Conservation (phyloP, 805 yeast species). For the Kuraishia borneana region DNA sequence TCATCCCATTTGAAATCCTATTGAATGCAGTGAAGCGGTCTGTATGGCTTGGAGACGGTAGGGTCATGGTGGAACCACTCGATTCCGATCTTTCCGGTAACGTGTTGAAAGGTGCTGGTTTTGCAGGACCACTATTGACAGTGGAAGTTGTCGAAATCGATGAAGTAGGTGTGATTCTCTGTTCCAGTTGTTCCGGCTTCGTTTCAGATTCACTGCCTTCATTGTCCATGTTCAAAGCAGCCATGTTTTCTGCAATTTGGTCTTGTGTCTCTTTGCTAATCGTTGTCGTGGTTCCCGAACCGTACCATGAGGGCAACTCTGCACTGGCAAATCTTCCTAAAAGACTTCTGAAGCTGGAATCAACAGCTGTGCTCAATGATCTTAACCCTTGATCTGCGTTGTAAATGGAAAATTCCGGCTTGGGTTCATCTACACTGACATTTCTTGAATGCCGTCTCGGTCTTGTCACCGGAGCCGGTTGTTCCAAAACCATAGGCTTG, state of each 20-base stretch:
- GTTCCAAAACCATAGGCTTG: conserved; percentile 1
- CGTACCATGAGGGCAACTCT: conserved; percentile 3
- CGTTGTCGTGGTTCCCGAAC: conserved; percentile 1
- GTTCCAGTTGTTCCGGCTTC: conserved; percentile 4
- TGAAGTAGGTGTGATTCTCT: conserved; percentile 17
- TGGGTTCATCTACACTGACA: not conserved
- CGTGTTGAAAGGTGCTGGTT: conserved; percentile 1
- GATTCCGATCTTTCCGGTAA: conserved; percentile 3
- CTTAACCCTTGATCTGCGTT: conserved; percentile 24
- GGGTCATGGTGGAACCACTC: not conserved
- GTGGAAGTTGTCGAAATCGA: conserved; percentile 14
- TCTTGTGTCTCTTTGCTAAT: conserved; percentile 1
- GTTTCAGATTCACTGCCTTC: conserved; percentile 1
- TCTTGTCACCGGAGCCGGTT: not conserved
- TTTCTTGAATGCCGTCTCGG: not conserved
- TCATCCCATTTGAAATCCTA: conserved; percentile 19
- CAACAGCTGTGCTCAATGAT: conserved; percentile 22
- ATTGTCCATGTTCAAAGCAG: conserved; percentile 7
- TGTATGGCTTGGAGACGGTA: conserved; percentile 5
- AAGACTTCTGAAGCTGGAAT: conserved; percentile 19
- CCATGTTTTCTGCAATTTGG: conserved; percentile 18
- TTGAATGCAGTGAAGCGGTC: conserved; percentile 6
- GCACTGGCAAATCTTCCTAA: conserved; percentile 22
- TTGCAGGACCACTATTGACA: conserved; percentile 2
- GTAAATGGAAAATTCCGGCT: conserved; percentile 13